phyloP scores from a whole-genome alignment of 2,329 filamentous ascomycete species.

The Pestalotiopsis sp. region DNA sequence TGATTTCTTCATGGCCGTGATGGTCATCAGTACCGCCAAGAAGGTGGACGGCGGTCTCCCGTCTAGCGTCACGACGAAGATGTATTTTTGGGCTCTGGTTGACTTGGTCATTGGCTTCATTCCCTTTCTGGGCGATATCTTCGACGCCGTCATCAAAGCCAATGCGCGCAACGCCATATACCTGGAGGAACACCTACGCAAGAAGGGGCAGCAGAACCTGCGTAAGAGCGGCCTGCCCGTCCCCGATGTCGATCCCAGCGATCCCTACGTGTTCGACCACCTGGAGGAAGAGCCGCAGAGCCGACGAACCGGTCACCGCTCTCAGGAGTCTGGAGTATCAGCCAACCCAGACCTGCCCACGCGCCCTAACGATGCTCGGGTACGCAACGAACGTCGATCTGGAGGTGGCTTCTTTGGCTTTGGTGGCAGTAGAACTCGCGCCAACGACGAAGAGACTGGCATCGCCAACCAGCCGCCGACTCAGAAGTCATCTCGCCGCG shows the following conservation, averaged over 20 bases:
- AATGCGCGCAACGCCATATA: conserved; percentile 77
- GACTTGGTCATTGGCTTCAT: conserved; percentile 76
- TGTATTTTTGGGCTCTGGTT: conserved; percentile 78
- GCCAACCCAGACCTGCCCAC: conserved; percentile 16
- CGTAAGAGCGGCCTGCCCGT: conserved; percentile 46
- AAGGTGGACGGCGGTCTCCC: conserved; percentile 79
- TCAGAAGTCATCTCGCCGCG: conserved; percentile 18
- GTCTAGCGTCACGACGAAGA: conserved; percentile 59
- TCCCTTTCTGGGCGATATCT: conserved; percentile 75
- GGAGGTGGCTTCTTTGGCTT: conserved; percentile 31
- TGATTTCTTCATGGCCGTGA: conserved; percentile 73
- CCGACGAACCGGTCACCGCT: conserved; percentile 16
- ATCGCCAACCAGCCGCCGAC: conserved; percentile 12
- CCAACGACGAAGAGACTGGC: conserved; percentile 30
- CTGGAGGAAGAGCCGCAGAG: conserved; percentile 15
- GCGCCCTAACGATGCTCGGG: conserved; percentile 24
- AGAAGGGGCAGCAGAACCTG: conserved; percentile 64
- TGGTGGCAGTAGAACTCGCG: conserved; percentile 29
- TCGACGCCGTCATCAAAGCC: conserved; percentile 71
- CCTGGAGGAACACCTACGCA: conserved; percentile 67
- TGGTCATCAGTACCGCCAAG: conserved; percentile 73
- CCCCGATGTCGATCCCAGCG: conserved; percentile 52
- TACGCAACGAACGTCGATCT: conserved; percentile 22
- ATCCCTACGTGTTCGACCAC: conserved; percentile 53
- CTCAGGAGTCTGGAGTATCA: conserved; percentile 25